phyloP scores from a whole-genome alignment of 768 basidiomycete species.

The Russula compacta region DNA sequence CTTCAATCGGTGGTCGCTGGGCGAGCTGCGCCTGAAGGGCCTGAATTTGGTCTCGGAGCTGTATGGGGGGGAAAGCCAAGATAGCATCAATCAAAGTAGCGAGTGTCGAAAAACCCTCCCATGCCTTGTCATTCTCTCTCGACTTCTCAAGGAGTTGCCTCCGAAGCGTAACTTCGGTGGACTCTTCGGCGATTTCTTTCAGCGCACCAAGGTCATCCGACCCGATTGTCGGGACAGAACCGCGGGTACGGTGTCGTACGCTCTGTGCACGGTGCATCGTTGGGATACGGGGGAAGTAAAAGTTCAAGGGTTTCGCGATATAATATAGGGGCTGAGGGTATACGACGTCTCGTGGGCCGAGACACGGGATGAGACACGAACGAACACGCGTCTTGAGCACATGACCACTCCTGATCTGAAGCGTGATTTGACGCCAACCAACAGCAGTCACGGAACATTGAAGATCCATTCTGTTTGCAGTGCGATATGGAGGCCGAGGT shows the following conservation, averaged over 20 bases:
- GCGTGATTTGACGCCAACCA: too few relatives aligned
- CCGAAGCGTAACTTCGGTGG: conserved; percentile 13
- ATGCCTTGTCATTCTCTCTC: conserved; percentile 18
- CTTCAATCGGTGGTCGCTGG: conserved; percentile 58
- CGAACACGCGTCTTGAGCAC: conserved; percentile 1
- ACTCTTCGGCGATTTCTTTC: conserved; percentile 16
- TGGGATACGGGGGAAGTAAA: neutral
- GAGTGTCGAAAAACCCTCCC: neutral
- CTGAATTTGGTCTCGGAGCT: conserved; percentile 59
- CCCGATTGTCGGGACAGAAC: conserved; percentile 3
- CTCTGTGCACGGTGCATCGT: conserved; percentile 18
- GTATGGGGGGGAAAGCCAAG: neutral
- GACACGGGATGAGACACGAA: too few relatives aligned
- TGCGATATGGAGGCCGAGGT: neutral
- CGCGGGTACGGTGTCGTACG: conserved; percentile 15
- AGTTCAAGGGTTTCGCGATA: neutral
- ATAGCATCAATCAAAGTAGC: neutral
- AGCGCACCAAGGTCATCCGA: conserved; percentile 16
- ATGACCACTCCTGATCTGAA: neutral
- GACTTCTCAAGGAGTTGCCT: conserved; percentile 20
- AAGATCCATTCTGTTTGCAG: neutral
- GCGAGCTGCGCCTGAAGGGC: conserved; percentile 56
- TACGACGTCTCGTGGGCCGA: neutral
- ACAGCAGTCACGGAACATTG: neutral
- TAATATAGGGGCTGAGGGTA: conserved; percentile 4